Conservation (phyloP, 1,139 yeast species). For the Candida sp. region DNA sequence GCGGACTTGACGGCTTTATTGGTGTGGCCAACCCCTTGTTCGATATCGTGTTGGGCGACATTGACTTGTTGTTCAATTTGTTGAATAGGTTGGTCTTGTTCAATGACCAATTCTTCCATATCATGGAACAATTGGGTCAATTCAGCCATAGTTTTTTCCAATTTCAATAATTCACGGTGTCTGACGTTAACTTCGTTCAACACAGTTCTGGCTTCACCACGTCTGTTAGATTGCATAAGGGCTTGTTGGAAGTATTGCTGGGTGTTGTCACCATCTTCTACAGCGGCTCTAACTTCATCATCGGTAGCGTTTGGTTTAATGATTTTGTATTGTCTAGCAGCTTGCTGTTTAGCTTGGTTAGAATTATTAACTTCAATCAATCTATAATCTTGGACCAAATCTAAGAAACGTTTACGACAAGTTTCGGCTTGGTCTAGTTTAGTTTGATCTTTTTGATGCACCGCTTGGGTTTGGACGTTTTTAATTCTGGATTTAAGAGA, state of each 20-base stretch:
- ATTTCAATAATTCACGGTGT: slow-evolving; percentile 92
- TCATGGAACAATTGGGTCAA: slow-evolving; percentile 92
- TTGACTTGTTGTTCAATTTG: slow-evolving; percentile 80
- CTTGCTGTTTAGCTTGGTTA: slow-evolving; percentile 81
- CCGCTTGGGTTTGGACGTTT: slow-evolving; percentile 61
- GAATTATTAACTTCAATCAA: slow-evolving; percentile 84
- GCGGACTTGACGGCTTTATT: slow-evolving; percentile 88
- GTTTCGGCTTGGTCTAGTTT: slow-evolving; percentile 91
- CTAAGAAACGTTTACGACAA: slow-evolving; percentile 80
- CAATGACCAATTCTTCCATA: slow-evolving; percentile 95
- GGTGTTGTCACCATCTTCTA: slow-evolving; percentile 72
- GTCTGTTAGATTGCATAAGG: slow-evolving; percentile 83
- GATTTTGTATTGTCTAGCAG: slow-evolving; percentile 89
- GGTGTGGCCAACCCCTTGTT: slow-evolving; percentile 93
- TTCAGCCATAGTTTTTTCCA: slow-evolving; percentile 95
- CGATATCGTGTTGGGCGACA: slow-evolving; percentile 85
- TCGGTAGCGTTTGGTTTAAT: slow-evolving; percentile 93
- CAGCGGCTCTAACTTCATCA: slow-evolving; percentile 77
- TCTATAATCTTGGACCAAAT: slow-evolving; percentile 82
- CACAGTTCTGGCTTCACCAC: slow-evolving; percentile 97
- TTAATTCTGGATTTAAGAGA: slow-evolving; percentile 75
- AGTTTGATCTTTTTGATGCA: slow-evolving; percentile 69
- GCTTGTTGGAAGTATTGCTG: slow-evolving; percentile 96
- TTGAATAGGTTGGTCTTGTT: slow-evolving; percentile 88
- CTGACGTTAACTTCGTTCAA: slow-evolving; percentile 94